Conservation (phyloP, 345 rosid species). For the Gossypium sturtianum region DNA sequence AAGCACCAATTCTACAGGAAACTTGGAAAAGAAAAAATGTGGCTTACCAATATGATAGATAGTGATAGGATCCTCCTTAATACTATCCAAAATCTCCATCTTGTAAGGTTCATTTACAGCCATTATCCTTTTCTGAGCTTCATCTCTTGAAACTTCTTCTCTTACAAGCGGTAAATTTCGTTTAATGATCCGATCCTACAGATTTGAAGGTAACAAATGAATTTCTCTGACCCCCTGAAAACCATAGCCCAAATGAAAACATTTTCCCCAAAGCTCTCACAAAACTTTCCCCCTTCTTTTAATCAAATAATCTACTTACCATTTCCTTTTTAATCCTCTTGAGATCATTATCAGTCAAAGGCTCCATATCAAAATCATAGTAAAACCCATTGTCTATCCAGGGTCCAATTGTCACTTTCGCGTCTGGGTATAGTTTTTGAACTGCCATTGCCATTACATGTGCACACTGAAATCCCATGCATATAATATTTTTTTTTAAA, state of each 20-base stretch:
- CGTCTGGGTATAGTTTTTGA: conserved; percentile 82
- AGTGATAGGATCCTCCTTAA: conserved; percentile 77
- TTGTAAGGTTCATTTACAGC: conserved; percentile 89
- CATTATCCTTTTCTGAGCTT: conserved; percentile 66
- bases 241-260: conserved; percentile 30
- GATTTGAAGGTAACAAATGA: conserved; percentile 38
- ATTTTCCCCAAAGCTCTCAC: conserved; percentile 18
- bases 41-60: conserved; percentile 77
- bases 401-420: conserved; percentile 94
- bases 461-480: conserved; percentile 53
- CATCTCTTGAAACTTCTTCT: conserved; percentile 86
- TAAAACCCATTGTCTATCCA: conserved; percentile 96
- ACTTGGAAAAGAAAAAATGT: not conserved
- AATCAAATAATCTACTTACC: conserved; percentile 47
- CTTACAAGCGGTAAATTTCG: conserved; percentile 78
- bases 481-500: not conserved
- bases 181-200: conserved; percentile 88
- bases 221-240: conserved; percentile 35
- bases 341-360: conserved; percentile 81
- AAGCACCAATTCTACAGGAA: not conserved
- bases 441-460: conserved; percentile 99
- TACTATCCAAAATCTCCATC: conserved; percentile 83
- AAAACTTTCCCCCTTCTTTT: conserved; percentile 1
- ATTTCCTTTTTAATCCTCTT: conserved; percentile 93
- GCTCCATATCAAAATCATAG: conserved; percentile 90